Conservation (phyloP, 2,329 filamentous ascomycete species). For the Fusarium paranaense region DNA sequence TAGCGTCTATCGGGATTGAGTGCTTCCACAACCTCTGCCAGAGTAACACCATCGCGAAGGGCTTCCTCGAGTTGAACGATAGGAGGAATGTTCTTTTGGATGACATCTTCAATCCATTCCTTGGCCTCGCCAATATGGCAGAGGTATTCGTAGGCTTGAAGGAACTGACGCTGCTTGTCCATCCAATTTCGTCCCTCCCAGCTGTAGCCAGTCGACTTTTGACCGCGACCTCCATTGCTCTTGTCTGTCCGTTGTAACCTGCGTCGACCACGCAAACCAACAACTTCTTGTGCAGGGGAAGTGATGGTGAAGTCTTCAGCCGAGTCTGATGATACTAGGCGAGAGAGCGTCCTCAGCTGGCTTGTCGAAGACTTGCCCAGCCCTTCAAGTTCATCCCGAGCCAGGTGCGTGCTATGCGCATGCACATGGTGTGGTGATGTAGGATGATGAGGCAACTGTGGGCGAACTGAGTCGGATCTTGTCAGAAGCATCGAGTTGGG, state of each 20-base stretch:
- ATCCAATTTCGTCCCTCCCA: slow-evolving; percentile 96
- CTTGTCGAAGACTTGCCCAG: slow-evolving; percentile 90
- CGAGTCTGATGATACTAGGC: slow-evolving; percentile 79
- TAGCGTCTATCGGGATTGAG: slow-evolving; percentile 81
- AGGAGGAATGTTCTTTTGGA: slow-evolving; percentile 85
- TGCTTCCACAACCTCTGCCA: slow-evolving; percentile 93
- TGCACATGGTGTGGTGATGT: slow-evolving; percentile 45
- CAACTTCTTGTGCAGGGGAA: slow-evolving; percentile 84
- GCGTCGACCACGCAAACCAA: slow-evolving; percentile 85
- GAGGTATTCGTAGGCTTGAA: slow-evolving; percentile 97
- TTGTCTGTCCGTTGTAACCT: slow-evolving; percentile 80
- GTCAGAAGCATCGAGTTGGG: slow-evolving; percentile 73
- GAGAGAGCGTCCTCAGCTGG: slow-evolving; percentile 88
- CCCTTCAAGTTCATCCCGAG: slow-evolving; percentile 79
- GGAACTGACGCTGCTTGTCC: slow-evolving; percentile 96
- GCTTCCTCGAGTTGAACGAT: slow-evolving; percentile 96
- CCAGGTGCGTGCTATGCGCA: slow-evolving; percentile 58
- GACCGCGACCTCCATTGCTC: slow-evolving; percentile 58
- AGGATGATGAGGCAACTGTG: slow-evolving; percentile 48
- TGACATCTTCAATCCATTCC: slow-evolving; percentile 96
- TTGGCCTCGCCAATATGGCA: slow-evolving; percentile 99
- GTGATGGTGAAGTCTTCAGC: slow-evolving; percentile 85
- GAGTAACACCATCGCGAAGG: slow-evolving; percentile 89
- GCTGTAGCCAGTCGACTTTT: slow-evolving; percentile 67
- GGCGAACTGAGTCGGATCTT: slow-evolving; percentile 65